Percentiles rank a stretch among this genome's conserved stretches.
These are phyloP conservation scores for Volvox africanus DNA, from an alignment of 139 green algal genomes.

Conservation along the genomic window DNA sequence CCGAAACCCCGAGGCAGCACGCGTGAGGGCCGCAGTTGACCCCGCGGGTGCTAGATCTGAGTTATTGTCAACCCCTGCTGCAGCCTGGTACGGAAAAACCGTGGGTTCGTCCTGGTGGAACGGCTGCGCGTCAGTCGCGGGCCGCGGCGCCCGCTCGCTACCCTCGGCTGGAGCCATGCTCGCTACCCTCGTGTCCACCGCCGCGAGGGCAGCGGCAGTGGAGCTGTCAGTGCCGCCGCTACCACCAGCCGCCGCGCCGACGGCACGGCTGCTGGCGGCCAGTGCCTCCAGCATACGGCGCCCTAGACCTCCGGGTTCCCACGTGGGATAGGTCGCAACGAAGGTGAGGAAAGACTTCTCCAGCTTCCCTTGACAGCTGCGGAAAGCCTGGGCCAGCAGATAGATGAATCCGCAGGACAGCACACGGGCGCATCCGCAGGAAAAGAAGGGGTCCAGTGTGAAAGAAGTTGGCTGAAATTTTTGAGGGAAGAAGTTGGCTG, in stretches of 20 bases:
- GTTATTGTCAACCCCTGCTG: background rate
- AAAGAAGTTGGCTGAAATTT: too few relatives aligned
- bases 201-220: background rate
- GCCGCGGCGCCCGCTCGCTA: background rate
- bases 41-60: background rate
- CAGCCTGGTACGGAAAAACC: constrained; percentile 38
- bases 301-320: constrained; percentile 72
- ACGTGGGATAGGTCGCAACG: constrained; percentile 88
- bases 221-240: background rate
- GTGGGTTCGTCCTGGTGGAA: background rate
- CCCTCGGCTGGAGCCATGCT: background rate
- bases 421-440: too few relatives aligned
- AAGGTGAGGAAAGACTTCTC: constrained; percentile 96
- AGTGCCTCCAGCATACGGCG: constrained; percentile 69
- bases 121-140: background rate
- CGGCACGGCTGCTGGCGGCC: background rate
- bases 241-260: too few relatives aligned
- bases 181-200: background rate
- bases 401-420: too few relatives aligned
- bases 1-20: background rate
- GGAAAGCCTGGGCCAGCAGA: constrained; percentile 4
- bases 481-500: too few relatives aligned
- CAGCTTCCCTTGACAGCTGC: constrained; percentile 91
- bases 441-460: too few relatives aligned
- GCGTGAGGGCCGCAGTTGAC: background rate